Conservation (phyloP, 2,329 filamentous ascomycete species). For the Colletotrichum chlorophyti region DNA sequence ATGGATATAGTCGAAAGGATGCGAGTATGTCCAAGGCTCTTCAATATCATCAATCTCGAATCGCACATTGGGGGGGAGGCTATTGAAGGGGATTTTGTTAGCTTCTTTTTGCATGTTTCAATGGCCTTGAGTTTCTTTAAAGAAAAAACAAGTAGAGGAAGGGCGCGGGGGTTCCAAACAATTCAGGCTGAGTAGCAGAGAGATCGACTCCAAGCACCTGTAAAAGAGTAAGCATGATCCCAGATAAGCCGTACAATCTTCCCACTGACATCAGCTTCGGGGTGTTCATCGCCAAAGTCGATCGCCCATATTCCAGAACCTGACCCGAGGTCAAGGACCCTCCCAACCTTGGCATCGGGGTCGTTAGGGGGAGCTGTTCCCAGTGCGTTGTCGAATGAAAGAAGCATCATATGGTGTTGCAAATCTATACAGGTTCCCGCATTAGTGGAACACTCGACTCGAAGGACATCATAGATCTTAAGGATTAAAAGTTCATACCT, state of each 20-base stretch:
- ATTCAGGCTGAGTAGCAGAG: slow-evolving; percentile 45
- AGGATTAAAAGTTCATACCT: slow-evolving; percentile 2
- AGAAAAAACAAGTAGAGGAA: too few species aligned
- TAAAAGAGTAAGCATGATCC: not conserved
- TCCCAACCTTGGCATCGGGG: not conserved
- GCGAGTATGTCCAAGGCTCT: slow-evolving; percentile 33
- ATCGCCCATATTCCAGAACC: slow-evolving; percentile 34
- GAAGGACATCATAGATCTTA: too few species aligned
- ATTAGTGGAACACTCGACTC: too few species aligned
- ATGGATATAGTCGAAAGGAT: slow-evolving; percentile 62
- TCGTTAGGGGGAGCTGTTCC: not conserved
- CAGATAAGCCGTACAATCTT: slow-evolving; percentile 15
- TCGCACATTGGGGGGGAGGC: slow-evolving; percentile 45
- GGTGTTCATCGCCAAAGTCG: slow-evolving; percentile 43
- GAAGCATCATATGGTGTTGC: not conserved
- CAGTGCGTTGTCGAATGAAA: not conserved
- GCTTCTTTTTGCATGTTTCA: too few species aligned
- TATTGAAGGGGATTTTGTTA: not conserved
- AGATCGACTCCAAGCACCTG: slow-evolving; percentile 45
- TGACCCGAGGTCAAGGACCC: not conserved
- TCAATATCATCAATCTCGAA: slow-evolving; percentile 47
- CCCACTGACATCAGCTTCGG: slow-evolving; percentile 31
- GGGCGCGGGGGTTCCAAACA: slow-evolving; percentile 32
- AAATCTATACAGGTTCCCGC: not conserved
- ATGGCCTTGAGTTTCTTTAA: not conserved